These are phyloP conservation scores for Phytophthora quininea DNA, from an alignment of 352 stramenopile species.

Conservation along the genomic window DNA sequence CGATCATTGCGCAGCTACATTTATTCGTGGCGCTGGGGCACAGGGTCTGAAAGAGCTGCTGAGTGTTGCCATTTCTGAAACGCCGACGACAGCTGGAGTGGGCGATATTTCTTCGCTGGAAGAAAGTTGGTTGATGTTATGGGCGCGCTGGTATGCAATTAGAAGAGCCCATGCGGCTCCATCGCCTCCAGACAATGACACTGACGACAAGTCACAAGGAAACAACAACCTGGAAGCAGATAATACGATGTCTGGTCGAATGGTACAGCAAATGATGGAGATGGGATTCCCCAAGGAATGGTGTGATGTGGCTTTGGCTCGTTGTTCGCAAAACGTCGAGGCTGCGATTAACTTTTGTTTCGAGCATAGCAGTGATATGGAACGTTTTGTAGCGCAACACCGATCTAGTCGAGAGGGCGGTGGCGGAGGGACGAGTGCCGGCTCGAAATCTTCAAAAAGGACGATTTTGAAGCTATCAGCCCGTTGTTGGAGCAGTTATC, in stretches of 20 bases:
- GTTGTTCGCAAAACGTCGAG: conserved; percentile 90
- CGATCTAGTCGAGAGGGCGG: conserved; percentile 58
- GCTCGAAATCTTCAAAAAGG: conserved; percentile 41
- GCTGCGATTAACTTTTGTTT: conserved; percentile 94
- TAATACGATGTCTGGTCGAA: conserved; percentile 51
- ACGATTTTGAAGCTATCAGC: conserved; percentile 70
- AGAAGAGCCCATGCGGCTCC: conserved; percentile 52
- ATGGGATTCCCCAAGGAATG: conserved; percentile 93
- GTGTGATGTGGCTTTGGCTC: conserved; percentile 88
- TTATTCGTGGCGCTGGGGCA: conserved; percentile 64
- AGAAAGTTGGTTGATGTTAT: conserved; percentile 82
- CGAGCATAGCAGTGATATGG: conserved; percentile 92
- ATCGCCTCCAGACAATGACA: conserved; percentile 26
- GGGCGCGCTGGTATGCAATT: conserved; percentile 76
- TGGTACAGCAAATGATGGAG: conserved; percentile 94
- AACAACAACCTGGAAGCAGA: conserved; percentile 31
- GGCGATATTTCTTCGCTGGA: conserved; percentile 78
- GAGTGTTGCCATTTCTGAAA: conserved; percentile 73
- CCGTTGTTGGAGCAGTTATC: conserved; percentile 87
- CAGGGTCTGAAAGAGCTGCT: conserved; percentile 71
- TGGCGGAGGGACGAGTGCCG: conserved; percentile 8
- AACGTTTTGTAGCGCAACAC: conserved; percentile 82
- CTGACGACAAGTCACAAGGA: conserved; percentile 36
- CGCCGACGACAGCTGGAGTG: conserved; percentile 64
- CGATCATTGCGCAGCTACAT: conserved; percentile 61